phyloP scores from a whole-genome alignment of 805 yeast species.

The Lipomyces yamadae region DNA sequence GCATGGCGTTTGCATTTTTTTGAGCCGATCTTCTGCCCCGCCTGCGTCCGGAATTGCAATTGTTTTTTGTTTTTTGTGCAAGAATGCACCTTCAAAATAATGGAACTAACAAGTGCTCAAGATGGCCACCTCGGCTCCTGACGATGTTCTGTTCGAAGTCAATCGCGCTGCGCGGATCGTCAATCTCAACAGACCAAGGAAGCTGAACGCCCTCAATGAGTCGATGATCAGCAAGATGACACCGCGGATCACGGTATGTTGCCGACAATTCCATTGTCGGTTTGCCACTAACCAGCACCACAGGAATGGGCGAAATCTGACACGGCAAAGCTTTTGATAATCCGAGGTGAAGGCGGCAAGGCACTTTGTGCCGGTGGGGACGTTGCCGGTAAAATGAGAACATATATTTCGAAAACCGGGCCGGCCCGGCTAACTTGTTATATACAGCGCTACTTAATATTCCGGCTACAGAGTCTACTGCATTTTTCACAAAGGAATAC shows the following conservation, averaged over 20 bases:
- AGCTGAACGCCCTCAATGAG: slow-evolving; percentile 81
- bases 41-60: not conserved
- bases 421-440: not conserved
- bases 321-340: slow-evolving; percentile 65
- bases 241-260: slow-evolving; percentile 57
- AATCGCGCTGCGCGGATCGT: slow-evolving; percentile 71
- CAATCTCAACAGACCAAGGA: slow-evolving; percentile 76
- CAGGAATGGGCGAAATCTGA: slow-evolving; percentile 54
- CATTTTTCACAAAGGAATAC: slow-evolving; percentile 81
- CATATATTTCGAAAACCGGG: not conserved
- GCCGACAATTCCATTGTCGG: not conserved
- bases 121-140: slow-evolving; percentile 32
- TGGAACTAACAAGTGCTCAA: not conserved
- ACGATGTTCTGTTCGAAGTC: slow-evolving; percentile 68
- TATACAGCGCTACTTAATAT: slow-evolving; percentile 61
- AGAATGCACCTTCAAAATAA: not conserved
- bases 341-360: slow-evolving; percentile 64
- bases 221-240: slow-evolving; percentile 74
- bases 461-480: slow-evolving; percentile 46
- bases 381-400: slow-evolving; percentile 52
- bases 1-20: no score
- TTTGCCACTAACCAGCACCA: not conserved
- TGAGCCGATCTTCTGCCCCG: not conserved
- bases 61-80: not conserved
- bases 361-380: slow-evolving; percentile 98